These are phyloP conservation scores for Marchantia polymorpha DNA, from an alignment of 225 moss, liverwort and hornwort species.

Conservation along the genomic window DNA sequence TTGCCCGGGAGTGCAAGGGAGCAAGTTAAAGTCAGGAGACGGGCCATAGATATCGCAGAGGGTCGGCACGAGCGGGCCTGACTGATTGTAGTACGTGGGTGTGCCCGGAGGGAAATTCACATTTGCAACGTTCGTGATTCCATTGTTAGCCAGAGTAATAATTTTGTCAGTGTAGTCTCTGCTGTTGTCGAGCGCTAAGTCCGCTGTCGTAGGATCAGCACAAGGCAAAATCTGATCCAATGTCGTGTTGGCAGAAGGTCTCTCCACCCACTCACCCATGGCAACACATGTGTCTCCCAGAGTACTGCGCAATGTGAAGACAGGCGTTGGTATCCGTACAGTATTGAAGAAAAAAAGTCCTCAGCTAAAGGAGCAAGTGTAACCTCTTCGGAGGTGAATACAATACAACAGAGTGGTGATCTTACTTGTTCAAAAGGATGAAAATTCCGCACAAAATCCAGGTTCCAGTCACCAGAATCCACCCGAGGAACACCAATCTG, in stretches of 20 bases:
- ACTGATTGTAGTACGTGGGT: slow-evolving; percentile 47
- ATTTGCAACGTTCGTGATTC: slow-evolving; percentile 14
- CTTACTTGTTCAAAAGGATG: slow-evolving; percentile 55
- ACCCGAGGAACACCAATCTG: slow-evolving; percentile 58
- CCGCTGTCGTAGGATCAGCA: slow-evolving; percentile 42
- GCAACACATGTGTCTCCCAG: slow-evolving; percentile 62
- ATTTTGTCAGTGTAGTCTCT: slow-evolving; percentile 30
- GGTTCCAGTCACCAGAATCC: slow-evolving; percentile 56
- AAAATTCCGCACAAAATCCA: slow-evolving; percentile 62
- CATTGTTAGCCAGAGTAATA: slow-evolving; percentile 24
- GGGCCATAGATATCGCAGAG: slow-evolving; percentile 53
- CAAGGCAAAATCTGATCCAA: slow-evolving; percentile 58
- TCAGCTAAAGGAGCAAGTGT: not conserved
- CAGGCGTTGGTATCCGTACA: not conserved
- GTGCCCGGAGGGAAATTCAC: slow-evolving; percentile 25
- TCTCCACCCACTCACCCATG: slow-evolving; percentile 54
- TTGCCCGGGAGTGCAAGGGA: slow-evolving; percentile 28
- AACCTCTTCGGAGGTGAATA: not conserved
- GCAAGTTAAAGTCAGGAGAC: slow-evolving; percentile 37
- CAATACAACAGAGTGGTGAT: not conserved
- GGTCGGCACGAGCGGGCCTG: slow-evolving; percentile 50
- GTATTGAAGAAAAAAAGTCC: not conserved
- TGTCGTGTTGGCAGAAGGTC: slow-evolving; percentile 48
- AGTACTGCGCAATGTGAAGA: slow-evolving; percentile 36
- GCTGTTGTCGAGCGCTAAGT: slow-evolving; percentile 33